phyloP scores from a whole-genome alignment of 2,329 filamentous ascomycete species.

The Curvularia verruculosa region DNA sequence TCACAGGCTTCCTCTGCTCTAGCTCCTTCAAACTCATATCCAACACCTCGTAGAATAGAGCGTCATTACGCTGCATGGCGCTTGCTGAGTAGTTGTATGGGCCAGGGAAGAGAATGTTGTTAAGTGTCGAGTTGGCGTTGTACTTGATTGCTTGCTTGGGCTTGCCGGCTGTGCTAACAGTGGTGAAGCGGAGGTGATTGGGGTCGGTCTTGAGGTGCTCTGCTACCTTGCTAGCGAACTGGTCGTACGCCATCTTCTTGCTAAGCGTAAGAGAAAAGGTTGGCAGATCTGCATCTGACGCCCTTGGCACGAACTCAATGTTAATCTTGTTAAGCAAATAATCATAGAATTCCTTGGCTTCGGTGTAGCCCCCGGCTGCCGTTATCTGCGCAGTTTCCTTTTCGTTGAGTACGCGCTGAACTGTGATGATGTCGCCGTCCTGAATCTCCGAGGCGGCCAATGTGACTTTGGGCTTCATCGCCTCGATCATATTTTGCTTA shows the following conservation, averaged over 20 bases:
- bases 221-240: conserved; percentile 81
- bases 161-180: conserved; percentile 79
- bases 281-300: conserved; percentile 63
- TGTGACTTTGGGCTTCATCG: conserved; percentile 87
- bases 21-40: conserved; percentile 93
- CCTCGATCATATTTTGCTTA: conserved; percentile 96
- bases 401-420: conserved; percentile 70
- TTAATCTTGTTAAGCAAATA: conserved; percentile 84
- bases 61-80: conserved; percentile 72
- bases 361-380: conserved; percentile 58
- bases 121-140: conserved; percentile 70
- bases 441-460: conserved; percentile 92
- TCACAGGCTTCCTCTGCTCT: conserved; percentile 88
- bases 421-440: conserved; percentile 95
- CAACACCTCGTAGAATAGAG: conserved; percentile 88
- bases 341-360: conserved; percentile 89
- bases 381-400: conserved; percentile 50
- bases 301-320: conserved; percentile 75
- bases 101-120: conserved; percentile 76
- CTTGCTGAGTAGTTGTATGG: conserved; percentile 72
- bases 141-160: conserved; percentile 81
- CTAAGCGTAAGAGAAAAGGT: conserved; percentile 80
- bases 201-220: conserved; percentile 76
- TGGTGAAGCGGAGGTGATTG: conserved; percentile 90
- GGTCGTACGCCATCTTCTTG: conserved; percentile 88